Conservation (phyloP, 768 basidiomycete genomes). For the Mycena leptocephala region DNA sequence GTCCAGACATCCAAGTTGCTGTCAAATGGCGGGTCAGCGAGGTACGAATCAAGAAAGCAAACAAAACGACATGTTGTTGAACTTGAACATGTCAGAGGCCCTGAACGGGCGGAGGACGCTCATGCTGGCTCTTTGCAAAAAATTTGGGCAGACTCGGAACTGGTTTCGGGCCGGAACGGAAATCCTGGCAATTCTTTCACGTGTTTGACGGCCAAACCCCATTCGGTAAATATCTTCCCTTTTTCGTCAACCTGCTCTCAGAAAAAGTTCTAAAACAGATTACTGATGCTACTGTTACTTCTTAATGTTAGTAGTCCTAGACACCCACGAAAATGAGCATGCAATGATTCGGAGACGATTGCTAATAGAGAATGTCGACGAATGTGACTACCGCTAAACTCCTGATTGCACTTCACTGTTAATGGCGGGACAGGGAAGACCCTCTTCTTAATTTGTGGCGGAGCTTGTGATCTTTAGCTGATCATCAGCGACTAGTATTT, state of each 20-base stretch:
- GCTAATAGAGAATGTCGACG: no score
- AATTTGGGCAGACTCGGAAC: neutral
- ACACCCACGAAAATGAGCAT: no score
- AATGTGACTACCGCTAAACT: no score
- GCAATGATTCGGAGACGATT: no score
- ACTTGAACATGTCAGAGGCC: slow-evolving; percentile 92
- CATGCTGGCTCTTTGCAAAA: slow-evolving; percentile 67
- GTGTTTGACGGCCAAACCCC: neutral
- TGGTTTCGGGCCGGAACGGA: slow-evolving; percentile 15
- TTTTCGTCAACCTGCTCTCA: neutral
- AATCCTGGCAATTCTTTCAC: neutral
- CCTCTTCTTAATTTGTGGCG: no score
- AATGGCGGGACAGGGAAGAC: no score
- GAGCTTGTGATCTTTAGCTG: no score
- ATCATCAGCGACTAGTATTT: no score
- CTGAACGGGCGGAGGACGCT: slow-evolving; percentile 90
- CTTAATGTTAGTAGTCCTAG: no score
- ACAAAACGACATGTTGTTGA: slow-evolving; percentile 84
- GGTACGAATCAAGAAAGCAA: neutral
- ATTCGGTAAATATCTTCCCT: slow-evolving; percentile 9
- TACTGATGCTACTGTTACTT: no score
- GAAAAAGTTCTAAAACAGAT: no score
- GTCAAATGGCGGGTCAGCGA: slow-evolving; percentile 31
- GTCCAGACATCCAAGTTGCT: slow-evolving; percentile 98
- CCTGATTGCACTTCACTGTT: no score